phyloP scores from a whole-genome alignment of 2,329 filamentous ascomycete genomes.

The Fusarium caatingaense region DNA sequence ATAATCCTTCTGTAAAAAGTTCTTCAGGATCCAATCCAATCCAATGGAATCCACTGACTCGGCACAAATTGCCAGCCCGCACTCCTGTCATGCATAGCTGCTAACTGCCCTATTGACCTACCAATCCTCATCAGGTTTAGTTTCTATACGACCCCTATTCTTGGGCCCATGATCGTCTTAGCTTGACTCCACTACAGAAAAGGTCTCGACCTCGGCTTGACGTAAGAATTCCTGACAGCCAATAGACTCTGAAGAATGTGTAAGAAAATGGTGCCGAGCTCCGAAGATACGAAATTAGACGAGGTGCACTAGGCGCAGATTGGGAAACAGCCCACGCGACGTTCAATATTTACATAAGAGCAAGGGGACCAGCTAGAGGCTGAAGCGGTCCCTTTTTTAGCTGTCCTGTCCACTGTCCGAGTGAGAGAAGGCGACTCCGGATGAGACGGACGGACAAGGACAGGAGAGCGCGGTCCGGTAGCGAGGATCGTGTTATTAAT shows the following conservation, averaged over 20 bases:
- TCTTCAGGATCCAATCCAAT: background rate
- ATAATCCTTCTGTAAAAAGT: background rate
- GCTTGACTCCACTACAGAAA: background rate
- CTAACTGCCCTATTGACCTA: background rate
- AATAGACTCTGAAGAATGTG: background rate
- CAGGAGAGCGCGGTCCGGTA: background rate
- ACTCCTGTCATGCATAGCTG: background rate
- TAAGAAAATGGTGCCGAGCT: constrained; percentile 24
- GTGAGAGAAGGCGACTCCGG: background rate
- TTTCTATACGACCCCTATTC: background rate
- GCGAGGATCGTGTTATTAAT: constrained; percentile 3
- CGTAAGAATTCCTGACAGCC: constrained; percentile 4
- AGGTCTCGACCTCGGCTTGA: constrained; percentile 13
- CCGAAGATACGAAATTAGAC: constrained; percentile 27
- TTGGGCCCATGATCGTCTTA: background rate
- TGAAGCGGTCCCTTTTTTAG: background rate
- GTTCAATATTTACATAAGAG: constrained; percentile 17
- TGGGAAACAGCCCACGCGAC: constrained; percentile 24
- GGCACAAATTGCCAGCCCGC: constrained; percentile 1
- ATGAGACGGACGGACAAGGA: background rate
- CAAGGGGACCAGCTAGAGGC: background rate
- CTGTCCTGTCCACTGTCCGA: background rate
- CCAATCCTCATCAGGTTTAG: background rate
- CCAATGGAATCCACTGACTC: background rate
- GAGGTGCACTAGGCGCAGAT: constrained; percentile 1